phyloP scores from a whole-genome alignment of 2,329 filamentous ascomycete genomes.

The Aspergillus hortae region DNA sequence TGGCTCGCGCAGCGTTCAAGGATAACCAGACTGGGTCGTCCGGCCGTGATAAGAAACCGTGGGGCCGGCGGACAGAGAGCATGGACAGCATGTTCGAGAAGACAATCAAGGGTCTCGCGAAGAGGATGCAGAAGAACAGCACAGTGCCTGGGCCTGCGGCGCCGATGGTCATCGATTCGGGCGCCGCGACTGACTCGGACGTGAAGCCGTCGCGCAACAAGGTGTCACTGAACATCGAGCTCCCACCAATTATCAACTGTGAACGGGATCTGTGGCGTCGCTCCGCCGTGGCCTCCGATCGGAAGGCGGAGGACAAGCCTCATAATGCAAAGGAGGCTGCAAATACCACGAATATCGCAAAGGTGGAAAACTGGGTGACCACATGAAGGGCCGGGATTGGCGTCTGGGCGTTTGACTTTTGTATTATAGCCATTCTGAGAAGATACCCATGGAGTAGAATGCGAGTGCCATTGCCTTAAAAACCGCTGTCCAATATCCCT shows the following conservation, averaged over 20 bases:
- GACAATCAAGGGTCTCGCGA: conserved; percentile 50
- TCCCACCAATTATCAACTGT: conserved; percentile 57
- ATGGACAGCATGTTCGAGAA: conserved; percentile 55
- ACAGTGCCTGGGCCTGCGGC: conserved; percentile 20
- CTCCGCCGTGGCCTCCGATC: conserved; percentile 37
- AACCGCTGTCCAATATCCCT: conserved; percentile 1
- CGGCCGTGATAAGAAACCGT: conserved; percentile 38
- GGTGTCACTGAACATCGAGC: conserved; percentile 33
- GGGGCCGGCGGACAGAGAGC: conserved; percentile 36
- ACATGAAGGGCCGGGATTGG: conserved; percentile 15
- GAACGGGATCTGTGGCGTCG: conserved; percentile 57
- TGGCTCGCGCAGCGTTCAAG: conserved; percentile 50
- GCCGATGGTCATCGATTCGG: conserved; percentile 30
- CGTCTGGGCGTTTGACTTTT: conserved; percentile 17
- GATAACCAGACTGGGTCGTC: conserved; percentile 39
- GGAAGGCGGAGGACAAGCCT: conserved; percentile 32
- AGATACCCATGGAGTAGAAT: conserved; percentile 32
- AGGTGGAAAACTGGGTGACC: conserved; percentile 21
- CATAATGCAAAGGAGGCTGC: conserved; percentile 20
- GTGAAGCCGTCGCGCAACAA: conserved; percentile 22
- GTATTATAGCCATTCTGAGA: conserved; percentile 21
- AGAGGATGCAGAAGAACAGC: conserved; percentile 34
- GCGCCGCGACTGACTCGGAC: conserved; percentile 21
- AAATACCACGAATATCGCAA: conserved; percentile 17
- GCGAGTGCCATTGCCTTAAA: conserved; percentile 9